phyloP scores from a whole-genome alignment of 2,329 filamentous ascomycete species.

The Xenosphaeropsis pyriputrescens region DNA sequence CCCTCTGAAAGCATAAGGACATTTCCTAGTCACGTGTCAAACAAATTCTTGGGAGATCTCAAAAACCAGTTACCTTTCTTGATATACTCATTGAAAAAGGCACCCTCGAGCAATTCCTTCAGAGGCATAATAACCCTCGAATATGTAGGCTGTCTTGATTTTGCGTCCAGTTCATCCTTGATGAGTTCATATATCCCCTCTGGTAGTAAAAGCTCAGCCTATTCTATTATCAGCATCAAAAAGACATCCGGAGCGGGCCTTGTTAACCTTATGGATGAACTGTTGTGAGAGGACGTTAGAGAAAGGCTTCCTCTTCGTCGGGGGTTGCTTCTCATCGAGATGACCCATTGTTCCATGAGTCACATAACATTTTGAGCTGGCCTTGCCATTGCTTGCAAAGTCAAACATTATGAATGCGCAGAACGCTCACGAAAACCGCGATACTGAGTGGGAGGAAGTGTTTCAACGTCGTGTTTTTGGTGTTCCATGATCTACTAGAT shows the following conservation, averaged over 20 bases:
- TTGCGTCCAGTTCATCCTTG: constrained; percentile 31
- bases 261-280: constrained; percentile 51
- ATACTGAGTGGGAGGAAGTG: no score
- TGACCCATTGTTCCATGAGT: constrained; percentile 55
- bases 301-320: constrained; percentile 66
- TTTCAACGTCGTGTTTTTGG: no score
- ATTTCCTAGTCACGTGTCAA: constrained; percentile 37
- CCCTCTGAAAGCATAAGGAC: constrained; percentile 77
- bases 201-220: constrained; percentile 63
- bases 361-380: constrained; percentile 54
- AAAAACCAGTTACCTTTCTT: constrained; percentile 31
- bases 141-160: constrained; percentile 32
- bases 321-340: constrained; percentile 55
- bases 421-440: background rate
- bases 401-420: constrained; percentile 22
- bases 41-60: no score
- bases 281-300: constrained; percentile 46
- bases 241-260: background rate
- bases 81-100: constrained; percentile 75
- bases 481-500: no score
- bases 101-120: constrained; percentile 52
- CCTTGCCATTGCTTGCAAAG: constrained; percentile 20
- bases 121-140: constrained; percentile 59
- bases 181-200: constrained; percentile 41
- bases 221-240: constrained; percentile 1